Evolutionary conservation across 2,329 filamentous ascomycete species (phyloP), one percentile per base, ranked within the genome.

Genomic region (Fusarium tjaetaba): DNA sequence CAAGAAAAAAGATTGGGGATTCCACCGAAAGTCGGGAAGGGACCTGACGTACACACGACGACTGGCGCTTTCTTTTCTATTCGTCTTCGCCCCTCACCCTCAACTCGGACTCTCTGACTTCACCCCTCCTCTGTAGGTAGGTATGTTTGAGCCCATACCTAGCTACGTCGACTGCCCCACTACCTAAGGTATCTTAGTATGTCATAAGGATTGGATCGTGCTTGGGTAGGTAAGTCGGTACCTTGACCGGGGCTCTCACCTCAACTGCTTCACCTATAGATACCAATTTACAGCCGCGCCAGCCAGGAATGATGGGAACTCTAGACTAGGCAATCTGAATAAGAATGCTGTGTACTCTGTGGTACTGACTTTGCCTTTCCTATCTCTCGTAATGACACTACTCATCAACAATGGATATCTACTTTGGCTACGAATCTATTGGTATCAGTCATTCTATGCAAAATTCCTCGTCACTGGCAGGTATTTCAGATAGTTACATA

Each of bases 11-110:
- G 67, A 72, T 71, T 71, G 43, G 69, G 68, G 62, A 68, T 74
- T 66, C 51, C 61, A 68, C 66, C 66, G 51, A 73, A 73, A 72
- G 61, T 72, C 63, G 68, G 75, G 68, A 68, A 76, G 57, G 63
- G 62, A 69, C 68, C 69, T 68, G 75, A 73, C 73, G 76, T 74
- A 77, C 71, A 70, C 56, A 71, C 59, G 55, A 74, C 55, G 62
- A 59, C 71, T 61, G 45, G 67, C 55, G 59, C 59, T 63, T 74
- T 75, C 72, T 68, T 64, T 64, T 60, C 61, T 58, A 59, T 70
- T 70, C 65, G 52, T 65, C 64, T 52, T 72, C 60, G 71, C 71
- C 73, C 58, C 68, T 75, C 69, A 64, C 51, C 36, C 49, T 52
- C 49, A 36, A 36, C 32, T 41, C 20, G 34, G 26, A 28, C n/a